Evolutionary conservation across 768 basidiomycete species (phyloP), one percentile per base, ranked within the genome.

Genomic region (Solioccasus polychromus): DNA sequence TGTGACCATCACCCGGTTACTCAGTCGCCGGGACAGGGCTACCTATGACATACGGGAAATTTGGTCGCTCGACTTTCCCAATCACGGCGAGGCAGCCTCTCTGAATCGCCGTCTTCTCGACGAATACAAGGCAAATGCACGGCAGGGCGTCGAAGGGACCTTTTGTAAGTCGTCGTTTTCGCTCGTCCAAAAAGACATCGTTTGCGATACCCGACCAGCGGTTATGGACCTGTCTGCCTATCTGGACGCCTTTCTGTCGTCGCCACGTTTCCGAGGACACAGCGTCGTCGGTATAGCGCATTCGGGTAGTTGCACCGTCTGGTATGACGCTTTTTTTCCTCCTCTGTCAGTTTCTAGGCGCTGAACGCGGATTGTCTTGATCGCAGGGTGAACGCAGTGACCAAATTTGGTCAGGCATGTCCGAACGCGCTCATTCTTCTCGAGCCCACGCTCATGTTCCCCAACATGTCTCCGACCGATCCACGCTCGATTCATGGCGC

Each of bases 51-150:
- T 68, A 17, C 53, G 58, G 3, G 67, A 68, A 35, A 58, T 69
- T 44, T 68, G 67, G 67, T 56, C 61, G 3, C 48, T 69, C 3
- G 68, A 69, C 40, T 55, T 67, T 43, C 69, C 66, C 1, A 69
- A 69, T 40, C 68, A 69, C 25, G 68, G 69, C 5, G 59, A 70
- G 39, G 52, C 68, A 9, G 68, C 68, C 12, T 41, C 44, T 6
- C 36, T 65, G n/a, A 69, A 69, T 37, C 64, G 66, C 15, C 28
- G 23, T 36, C 35, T 54, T 17, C 58, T 66, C 23, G 54, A 63
- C 19, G 47, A 52, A 32, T 39, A 55, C 35, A 66, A 67, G 43
- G 40, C 38, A 7, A 42, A 38, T 18, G 28, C 8, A 17, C 39
- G n/a, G 3, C 39, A 48, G 9, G 38, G 41, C 8, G 35, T n/a